Evolutionary conservation across 1,284 basidiomycete genomes (phyloP), one percentile per base, ranked within the genome.

Genomic region (Mycena sp.): DNA sequence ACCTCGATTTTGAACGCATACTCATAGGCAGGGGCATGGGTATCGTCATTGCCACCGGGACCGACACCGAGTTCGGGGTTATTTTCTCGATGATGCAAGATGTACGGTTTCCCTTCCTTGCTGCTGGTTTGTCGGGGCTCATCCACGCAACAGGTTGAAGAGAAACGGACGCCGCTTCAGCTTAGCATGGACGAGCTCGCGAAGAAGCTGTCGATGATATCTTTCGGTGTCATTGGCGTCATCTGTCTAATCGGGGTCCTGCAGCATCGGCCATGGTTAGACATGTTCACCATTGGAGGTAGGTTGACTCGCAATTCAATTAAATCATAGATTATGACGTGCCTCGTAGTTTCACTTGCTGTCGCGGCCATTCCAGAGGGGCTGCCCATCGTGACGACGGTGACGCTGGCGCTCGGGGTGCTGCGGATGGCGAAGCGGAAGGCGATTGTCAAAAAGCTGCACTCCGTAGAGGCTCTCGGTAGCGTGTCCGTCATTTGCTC

Each of bases 251-350:
- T 99, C 68, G 97, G 97, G 4, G 87, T 97, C 5, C 80, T 90
- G 67, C 96, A 99, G 74, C 82, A 86, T 29, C 84, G 96, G n/a
- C 86, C 91, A 14, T 98, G 95, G 95, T 80, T 99, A 11, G 96
- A 98, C 54, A 98, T 99, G 97, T 99, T 99, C 73, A 99, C 96
- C 11, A 98, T 99, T 68, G 96, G 96, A 81, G 94, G 94, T 95
- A 72, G 55, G 85, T 76, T 45, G 26, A 41, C 4, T 29, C n/a
- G 51, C 19, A 29, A 29, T 50, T 43, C 30, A 3, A 19, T 32
- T 46, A 35, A 9, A 21, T 32, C 11, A 32, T 10, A 50, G n/a
- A 60, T 38, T 44, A 37, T 38, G 52, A 26, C 66, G 53, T 56
- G 4, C 6, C 55, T 37, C 29, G 5, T 21, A 95, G 96, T 98